These are phyloP conservation scores for Cardamine resedifolia DNA, from an alignment of 345 rosid species.

Conservation along the genomic window DNA sequence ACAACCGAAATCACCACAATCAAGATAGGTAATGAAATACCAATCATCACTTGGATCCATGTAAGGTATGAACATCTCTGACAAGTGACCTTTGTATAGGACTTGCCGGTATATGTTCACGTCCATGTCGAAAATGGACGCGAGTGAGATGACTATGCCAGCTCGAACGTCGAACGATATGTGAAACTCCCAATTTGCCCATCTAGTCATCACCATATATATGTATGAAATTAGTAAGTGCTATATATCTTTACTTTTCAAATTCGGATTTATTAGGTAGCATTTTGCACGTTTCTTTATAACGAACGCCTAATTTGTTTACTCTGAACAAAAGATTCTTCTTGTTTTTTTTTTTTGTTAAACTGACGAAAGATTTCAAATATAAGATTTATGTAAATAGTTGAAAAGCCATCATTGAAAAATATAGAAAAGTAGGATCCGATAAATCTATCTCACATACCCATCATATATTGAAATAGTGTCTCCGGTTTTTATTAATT, in stretches of 20 bases:
- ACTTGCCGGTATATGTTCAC: constrained; percentile 43
- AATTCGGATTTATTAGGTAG: not conserved
- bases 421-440: not conserved
- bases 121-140: constrained; percentile 51
- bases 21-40: constrained; percentile 45
- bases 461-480: not conserved
- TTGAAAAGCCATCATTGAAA: not conserved
- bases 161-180: constrained; percentile 52
- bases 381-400: not conserved
- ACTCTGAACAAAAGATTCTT: too few species aligned
- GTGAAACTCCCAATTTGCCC: constrained; percentile 62
- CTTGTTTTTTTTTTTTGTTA: too few species aligned
- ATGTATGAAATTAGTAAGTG: not conserved
- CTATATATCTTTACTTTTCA: not conserved
- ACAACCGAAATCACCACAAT: constrained; percentile 51
- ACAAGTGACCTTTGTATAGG: constrained; percentile 48
- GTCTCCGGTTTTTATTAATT: not conserved
- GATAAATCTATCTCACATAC: not conserved
- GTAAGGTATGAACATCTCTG: constrained; percentile 60
- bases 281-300: not conserved
- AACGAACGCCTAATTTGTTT: not conserved
- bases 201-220: constrained; percentile 35
- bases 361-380: not conserved
- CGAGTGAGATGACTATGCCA: constrained; percentile 49
- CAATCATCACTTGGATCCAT: constrained; percentile 50